phyloP scores from a whole-genome alignment of 129 eudicot species.

The Apium graveolens region DNA sequence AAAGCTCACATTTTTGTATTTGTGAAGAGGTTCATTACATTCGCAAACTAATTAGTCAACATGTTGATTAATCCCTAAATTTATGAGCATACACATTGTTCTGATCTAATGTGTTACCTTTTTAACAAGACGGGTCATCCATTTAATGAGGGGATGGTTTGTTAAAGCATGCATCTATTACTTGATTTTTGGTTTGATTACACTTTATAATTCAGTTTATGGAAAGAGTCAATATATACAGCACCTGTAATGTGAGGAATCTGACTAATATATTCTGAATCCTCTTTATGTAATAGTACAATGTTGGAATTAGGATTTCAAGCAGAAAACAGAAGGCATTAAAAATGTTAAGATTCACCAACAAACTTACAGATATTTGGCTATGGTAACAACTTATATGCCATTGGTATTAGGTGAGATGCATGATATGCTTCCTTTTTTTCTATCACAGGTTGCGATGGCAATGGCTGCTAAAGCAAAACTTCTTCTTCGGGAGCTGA shows the following conservation, averaged over 20 bases:
- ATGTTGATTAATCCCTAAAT: no score
- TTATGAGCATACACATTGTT: no score
- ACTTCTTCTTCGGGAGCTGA: constrained; percentile 84
- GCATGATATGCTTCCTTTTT: constrained; percentile 27
- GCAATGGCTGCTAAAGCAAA: constrained; percentile 99
- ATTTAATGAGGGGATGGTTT: background rate
- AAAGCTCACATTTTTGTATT: background rate
- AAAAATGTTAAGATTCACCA: background rate
- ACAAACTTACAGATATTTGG: background rate
- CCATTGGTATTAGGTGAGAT: constrained; percentile 16
- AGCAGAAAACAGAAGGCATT: background rate
- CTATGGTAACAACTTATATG: background rate
- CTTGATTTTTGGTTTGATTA: no score
- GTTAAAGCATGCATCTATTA: background rate
- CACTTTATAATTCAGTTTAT: no score
- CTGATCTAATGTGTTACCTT: no score
- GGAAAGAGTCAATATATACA: background rate
- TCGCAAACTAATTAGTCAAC: no score
- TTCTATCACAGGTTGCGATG: constrained; percentile 76
- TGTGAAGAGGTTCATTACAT: background rate
- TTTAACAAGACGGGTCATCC: background rate
- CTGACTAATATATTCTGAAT: background rate
- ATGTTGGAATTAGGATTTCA: background rate
- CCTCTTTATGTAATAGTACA: background rate
- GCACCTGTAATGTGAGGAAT: background rate